phyloP scores from a whole-genome alignment of 2,329 filamentous ascomycete species.

The Periglandula ipomoeae region DNA sequence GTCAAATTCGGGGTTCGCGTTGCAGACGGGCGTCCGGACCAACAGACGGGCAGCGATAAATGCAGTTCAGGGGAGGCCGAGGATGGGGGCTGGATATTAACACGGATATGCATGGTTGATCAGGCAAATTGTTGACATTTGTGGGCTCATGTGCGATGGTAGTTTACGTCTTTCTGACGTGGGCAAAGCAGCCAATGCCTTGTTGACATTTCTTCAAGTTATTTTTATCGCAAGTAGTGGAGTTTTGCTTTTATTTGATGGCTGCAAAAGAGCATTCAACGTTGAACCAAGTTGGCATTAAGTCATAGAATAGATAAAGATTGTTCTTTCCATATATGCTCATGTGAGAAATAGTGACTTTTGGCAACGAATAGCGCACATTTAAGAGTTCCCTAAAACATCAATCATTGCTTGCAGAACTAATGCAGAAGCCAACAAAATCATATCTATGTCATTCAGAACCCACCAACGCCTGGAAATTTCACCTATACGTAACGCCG shows the following conservation, averaged over 20 bases:
- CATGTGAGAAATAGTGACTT: neutral
- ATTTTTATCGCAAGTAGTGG: neutral
- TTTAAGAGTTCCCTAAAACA: neutral
- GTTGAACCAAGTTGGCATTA: neutral
- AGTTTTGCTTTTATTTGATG: neutral
- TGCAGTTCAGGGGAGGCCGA: slow-evolving; percentile 1
- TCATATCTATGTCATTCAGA: neutral
- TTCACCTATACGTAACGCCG: neutral
- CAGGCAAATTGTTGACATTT: neutral
- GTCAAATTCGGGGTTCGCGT: neutral
- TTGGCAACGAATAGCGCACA: neutral
- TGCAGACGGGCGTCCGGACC: neutral
- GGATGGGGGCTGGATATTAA: neutral
- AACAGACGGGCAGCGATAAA: neutral
- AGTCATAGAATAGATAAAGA: neutral
- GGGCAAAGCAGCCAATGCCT: neutral
- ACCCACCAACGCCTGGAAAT: neutral
- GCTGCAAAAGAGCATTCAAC: neutral
- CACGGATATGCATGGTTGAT: neutral
- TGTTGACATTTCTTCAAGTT: neutral
- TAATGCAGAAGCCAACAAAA: neutral
- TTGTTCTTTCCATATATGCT: neutral
- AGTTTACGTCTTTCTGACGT: neutral
- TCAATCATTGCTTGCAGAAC: neutral
- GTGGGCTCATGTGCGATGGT: neutral